Base-by-base conservation (phyloP, 1,284 basidiomycete species). In the Malassezia cuniculi region DNA sequence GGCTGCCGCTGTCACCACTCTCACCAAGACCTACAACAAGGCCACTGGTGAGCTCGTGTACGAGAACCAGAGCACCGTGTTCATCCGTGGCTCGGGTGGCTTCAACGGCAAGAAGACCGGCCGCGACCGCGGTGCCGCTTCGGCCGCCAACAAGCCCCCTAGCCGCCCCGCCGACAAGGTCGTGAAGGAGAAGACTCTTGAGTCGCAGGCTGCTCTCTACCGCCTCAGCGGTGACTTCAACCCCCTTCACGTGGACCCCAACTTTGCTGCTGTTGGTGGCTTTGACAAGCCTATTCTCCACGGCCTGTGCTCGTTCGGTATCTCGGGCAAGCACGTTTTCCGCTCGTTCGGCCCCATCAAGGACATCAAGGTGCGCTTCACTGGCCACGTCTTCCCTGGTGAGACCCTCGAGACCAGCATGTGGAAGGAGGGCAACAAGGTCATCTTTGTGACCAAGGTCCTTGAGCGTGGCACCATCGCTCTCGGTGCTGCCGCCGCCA, bases 301-400 rank as follows among this genome's bases (percentile, higher is more conserved):
- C 75, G 80, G 81, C 17, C 76, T 97, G 5, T 95, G 87, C 72
- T 83, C 75, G 30, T 83, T 94, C 75, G 90, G 90, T 34, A 81
- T 95, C 49, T 77, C 87, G 7, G 85, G 80, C n/a, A 94, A 94
- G 71, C 85, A 94, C 65, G 77, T 99, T 29, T 69, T 83, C 58
- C 81, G 89, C 69, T 75, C 79, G 2, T 97, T 78, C 64, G 90
- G 90, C 17, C 69, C 76, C 6, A 90, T 76, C 72, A 78, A 78
- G 60, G 85, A 94, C 68, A 93, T 97, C 74, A 97, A 97, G 77
- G 86, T 86, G 47, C 78, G 90, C 38, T 87, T 90, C 68, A 76
- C 80, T 0, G 84, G 83, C n/a, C 77, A 82, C 5, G 85, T 97
- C 22, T 89, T 82, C 66, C 90, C 90, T 4, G 89, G 89, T 8